Percentiles rank a stretch among this genome's conserved stretches.
Conservation (phyloP, 192 early-diverging fungal species). For the Gaertneriomyces sp. region DNA sequence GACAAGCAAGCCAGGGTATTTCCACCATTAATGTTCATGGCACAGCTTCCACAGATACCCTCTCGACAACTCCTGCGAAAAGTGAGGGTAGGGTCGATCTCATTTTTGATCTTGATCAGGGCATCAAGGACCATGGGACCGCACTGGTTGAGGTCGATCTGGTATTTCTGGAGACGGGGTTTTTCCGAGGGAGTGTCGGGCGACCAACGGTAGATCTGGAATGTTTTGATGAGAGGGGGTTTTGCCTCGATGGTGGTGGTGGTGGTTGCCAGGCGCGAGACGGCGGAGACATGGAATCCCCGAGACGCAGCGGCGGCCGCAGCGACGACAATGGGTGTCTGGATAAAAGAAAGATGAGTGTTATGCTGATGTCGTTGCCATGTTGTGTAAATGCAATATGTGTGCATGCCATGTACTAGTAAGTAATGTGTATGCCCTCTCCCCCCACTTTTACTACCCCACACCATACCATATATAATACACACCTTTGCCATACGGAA, state of each 20-base stretch:
- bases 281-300: constrained; percentile 21
- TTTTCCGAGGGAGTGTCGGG: constrained; percentile 85
- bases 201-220: constrained; percentile 93
- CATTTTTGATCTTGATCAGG: constrained; percentile 97
- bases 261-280: constrained; percentile 28
- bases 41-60: constrained; percentile 95
- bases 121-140: constrained; percentile 97
- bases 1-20: constrained; percentile 94
- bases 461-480: no score
- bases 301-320: constrained; percentile 17
- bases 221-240: constrained; percentile 73
- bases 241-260: constrained; percentile 37
- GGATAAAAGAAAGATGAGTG: background rate
- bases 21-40: constrained; percentile 96
- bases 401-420: background rate
- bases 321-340: background rate
- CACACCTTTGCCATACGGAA: background rate
- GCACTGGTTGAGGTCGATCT: constrained; percentile 85
- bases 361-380: background rate
- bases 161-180: constrained; percentile 82
- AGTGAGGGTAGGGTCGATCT: constrained; percentile 86
- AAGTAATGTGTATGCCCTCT: background rate
- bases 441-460: no score
- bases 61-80: constrained; percentile 96
- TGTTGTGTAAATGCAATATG: background rate